A percentile compares a stretch with the other conserved stretches of the same genome.
Evolutionary conservation across 108 stramenopile genomes (phyloP).

Genomic region (Licmophora abbreviata): DNA sequence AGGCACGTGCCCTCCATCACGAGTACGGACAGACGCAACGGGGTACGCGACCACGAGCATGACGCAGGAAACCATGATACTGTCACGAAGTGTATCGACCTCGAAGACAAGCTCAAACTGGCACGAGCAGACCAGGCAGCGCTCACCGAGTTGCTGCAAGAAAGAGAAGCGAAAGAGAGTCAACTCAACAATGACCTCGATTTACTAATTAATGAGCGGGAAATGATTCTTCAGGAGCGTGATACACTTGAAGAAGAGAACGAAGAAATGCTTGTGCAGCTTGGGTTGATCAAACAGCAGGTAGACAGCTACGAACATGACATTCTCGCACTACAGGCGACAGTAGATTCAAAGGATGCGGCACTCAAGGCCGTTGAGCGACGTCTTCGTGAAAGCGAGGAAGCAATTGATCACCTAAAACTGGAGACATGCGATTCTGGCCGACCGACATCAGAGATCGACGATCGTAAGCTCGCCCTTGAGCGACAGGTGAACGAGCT

Average conservation of each 20-base stretch:
- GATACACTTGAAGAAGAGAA: conserved; percentile 53
- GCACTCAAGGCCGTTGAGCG: too few relatives aligned
- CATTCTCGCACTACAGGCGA: not conserved
- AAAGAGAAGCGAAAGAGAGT: conserved; percentile 1
- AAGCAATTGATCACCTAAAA: too few relatives aligned
- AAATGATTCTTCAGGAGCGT: conserved; percentile 20
- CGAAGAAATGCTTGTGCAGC: conserved; percentile 75
- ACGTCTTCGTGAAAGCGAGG: too few relatives aligned
- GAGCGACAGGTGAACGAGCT: too few relatives aligned
- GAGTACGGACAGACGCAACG: too few relatives aligned
- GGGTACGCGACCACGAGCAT: too few relatives aligned
- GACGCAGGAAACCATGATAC: too few relatives aligned
- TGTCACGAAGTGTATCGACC: not conserved
- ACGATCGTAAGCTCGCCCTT: too few relatives aligned
- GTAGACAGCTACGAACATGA: conserved; percentile 39
- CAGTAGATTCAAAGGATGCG: too few relatives aligned
- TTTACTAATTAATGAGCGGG: conserved; percentile 8
- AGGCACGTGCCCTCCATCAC: too few relatives aligned
- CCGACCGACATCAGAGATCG: too few relatives aligned
- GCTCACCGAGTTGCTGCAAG: not conserved
- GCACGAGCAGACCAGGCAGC: not conserved
- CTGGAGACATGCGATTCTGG: too few relatives aligned
- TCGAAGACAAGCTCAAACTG: not conserved
- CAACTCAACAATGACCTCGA: conserved; percentile 1
- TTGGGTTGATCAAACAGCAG: conserved; percentile 63